Evolutionary conservation across 495 filamentous ascomycete species (phyloP).

Genomic region (Aspergillus indologenus): DNA sequence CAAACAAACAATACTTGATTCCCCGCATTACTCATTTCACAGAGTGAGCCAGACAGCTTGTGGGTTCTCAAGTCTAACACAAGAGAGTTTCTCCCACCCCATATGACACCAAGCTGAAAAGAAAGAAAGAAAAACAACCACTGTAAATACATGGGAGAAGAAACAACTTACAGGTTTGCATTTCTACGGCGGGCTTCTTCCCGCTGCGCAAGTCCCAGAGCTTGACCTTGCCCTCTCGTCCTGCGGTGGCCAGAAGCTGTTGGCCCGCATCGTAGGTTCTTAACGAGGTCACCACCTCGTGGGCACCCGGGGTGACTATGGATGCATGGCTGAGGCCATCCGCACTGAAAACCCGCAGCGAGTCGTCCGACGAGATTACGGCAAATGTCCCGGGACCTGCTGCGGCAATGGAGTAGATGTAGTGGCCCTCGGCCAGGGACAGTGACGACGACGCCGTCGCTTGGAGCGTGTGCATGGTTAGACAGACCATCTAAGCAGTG

Average conservation of each 20-base stretch:
- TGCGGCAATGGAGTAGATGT: constrained; percentile 50
- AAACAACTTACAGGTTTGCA: constrained; percentile 39
- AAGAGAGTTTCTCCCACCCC: too few relatives aligned
- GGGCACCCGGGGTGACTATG: constrained; percentile 31
- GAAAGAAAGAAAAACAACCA: constrained; percentile 10
- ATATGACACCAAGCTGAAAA: background rate
- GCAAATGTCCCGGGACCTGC: constrained; percentile 38
- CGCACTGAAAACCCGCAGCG: constrained; percentile 48
- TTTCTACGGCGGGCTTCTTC: constrained; percentile 28
- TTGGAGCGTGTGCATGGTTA: constrained; percentile 40
- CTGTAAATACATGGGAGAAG: too few relatives aligned
- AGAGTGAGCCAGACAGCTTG: too few relatives aligned
- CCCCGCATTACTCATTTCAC: too few relatives aligned
- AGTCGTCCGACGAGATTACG: constrained; percentile 56
- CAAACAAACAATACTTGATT: background rate
- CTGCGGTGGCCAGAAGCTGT: constrained; percentile 41
- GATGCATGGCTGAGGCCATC: constrained; percentile 35
- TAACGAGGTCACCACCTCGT: constrained; percentile 46
- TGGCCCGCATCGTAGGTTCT: constrained; percentile 30
- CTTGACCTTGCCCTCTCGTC: constrained; percentile 47
- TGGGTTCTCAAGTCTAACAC: too few relatives aligned
- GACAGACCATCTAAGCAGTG: background rate
- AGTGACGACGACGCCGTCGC: constrained; percentile 40
- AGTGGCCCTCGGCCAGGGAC: constrained; percentile 44
- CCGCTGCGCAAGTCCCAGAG: constrained; percentile 45